Evolutionary conservation across 768 basidiomycete species (phyloP).

Genomic region (Polyporus arcularius): DNA sequence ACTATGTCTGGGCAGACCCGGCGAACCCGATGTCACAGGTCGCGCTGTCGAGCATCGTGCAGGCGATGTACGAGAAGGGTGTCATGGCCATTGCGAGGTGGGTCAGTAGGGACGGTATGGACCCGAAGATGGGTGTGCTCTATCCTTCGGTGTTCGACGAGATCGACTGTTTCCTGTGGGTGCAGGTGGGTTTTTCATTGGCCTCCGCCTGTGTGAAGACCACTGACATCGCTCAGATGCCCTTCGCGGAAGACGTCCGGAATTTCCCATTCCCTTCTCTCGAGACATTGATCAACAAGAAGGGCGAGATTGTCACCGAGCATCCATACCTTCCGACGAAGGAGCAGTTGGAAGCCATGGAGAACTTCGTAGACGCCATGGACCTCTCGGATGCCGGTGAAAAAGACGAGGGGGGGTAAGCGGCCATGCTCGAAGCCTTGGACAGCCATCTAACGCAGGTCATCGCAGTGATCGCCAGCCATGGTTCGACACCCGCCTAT

Average conservation of each 20-base stretch:
- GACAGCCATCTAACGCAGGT: background rate
- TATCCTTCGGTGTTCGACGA: conserved; percentile 57
- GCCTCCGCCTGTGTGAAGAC: background rate
- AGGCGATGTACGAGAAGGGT: conserved; percentile 70
- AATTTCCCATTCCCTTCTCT: conserved; percentile 87
- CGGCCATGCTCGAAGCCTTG: conserved; percentile 1
- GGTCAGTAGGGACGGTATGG: conserved; percentile 70
- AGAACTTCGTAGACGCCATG: conserved; percentile 84
- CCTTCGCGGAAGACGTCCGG: conserved; percentile 92
- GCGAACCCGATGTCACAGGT: conserved; percentile 69
- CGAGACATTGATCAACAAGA: conserved; percentile 68
- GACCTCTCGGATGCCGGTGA: conserved; percentile 79
- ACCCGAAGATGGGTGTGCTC: conserved; percentile 86
- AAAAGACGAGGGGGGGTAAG: conserved; percentile 74
- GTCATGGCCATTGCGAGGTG: conserved; percentile 82
- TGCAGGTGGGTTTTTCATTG: conserved; percentile 52
- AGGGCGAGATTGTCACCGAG: conserved; percentile 68
- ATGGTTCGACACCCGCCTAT: conserved; percentile 78
- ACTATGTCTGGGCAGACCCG: conserved; percentile 82
- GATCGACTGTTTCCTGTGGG: conserved; percentile 83
- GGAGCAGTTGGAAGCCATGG: conserved; percentile 81
- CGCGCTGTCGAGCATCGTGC: conserved; percentile 82
- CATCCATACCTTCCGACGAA: conserved; percentile 86
- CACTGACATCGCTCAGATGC: conserved; percentile 57
- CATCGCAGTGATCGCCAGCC: conserved; percentile 51